Base-by-base conservation (phyloP, 148 eudicot species). In the Camellia lanceoleosa region DNA sequence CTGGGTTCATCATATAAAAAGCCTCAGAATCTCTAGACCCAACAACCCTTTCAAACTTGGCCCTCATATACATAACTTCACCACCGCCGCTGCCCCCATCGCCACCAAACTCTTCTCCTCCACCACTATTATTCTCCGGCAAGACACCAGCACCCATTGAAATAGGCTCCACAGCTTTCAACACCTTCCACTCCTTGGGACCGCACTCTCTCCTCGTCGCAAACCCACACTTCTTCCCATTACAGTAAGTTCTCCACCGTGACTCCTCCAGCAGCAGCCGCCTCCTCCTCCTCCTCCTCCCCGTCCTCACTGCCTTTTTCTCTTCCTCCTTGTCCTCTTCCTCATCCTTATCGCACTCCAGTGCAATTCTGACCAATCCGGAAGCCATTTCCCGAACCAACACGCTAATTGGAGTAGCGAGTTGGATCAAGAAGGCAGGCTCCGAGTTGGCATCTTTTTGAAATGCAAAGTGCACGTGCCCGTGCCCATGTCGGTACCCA, bases 21-120 rank as follows among this genome's bases (percentile, higher is more conserved):
- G 97, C 97, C 65, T 92, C 97, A 1, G 94, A 90, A 80, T 92
- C 97, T 63, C 89, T 92, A n/a, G 91, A 89, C 68, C 96, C 95
- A 11, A 90, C 93, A 64, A 92, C 93, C 72, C 95, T 85, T 74
- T 92, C 93, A 78, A 92, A 92, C 79, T 89, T 87, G 3, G 97
- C 97, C 85, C 97, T 89, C 97, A 92, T 90, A 71, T 92, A 92
- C 93, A 92, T 92, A 18, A 92, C 83, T 54, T 92, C 94, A 9
- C 88, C 95, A 2, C 83, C 89, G 1, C 84, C 55, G 7, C 80
- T 82, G 7, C 82, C 82, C 3, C 88, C 91, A 1, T 87, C 78
- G 4, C 85, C 89, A 5, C 38, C 38, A 30, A 30, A 30, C 38
- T 30, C 38, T 30, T 86, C 9, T 5, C 63, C 55, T 19, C 11